Base-by-base conservation (phyloP, 768 basidiomycete species). In the Pisolithus orientalis region DNA sequence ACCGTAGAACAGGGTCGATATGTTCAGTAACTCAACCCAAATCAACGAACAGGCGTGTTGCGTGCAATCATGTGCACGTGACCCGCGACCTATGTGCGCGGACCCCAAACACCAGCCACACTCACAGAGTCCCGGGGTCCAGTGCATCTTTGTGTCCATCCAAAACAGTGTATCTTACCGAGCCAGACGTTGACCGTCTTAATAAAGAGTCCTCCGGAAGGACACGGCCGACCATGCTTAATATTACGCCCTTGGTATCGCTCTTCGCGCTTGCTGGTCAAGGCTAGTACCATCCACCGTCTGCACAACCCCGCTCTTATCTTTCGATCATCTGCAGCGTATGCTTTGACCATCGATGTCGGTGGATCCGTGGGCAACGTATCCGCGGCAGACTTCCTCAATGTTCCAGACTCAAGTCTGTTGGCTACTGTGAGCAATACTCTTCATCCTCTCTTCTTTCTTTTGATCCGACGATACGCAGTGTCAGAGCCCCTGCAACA, bases 211-310 rank as follows among this genome's bases (percentile, higher is more conserved):
- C 62, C 65, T 70, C 70, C 60, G 67, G 69, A 59, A 71, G 72
- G 69, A 55, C 53, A 55, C 52, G 53, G 48, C 55, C 54, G 62
- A 53, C 53, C 63, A 69, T 69, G 69, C 62, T 53, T 34, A 52
- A 64, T 28, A 8, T 59, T 52, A 21, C 21, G 21, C 57, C 62
- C 56, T 43, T 71, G 53, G 50, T 65, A 56, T 63, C 54, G 4
- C 27, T 73, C 44, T 43, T 70, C 50, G 59, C 79, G 59, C 73
- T 84, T 70, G 80, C 79, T 64, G 74, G 80, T 57, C 82, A 75
- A 80, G 82, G 85, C 83, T n/a, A 16, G 59, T 42, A 59, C 50
- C n/a, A 14, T 50, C n/a, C 8, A 3, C 2, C 16, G 34, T 13
- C 25, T 8, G 21, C 56, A 29, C 27, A 29, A 13, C 4, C 14